Conservation (phyloP, 371 early-diverging fungal genomes). For the Umbelopsis sp. region DNA sequence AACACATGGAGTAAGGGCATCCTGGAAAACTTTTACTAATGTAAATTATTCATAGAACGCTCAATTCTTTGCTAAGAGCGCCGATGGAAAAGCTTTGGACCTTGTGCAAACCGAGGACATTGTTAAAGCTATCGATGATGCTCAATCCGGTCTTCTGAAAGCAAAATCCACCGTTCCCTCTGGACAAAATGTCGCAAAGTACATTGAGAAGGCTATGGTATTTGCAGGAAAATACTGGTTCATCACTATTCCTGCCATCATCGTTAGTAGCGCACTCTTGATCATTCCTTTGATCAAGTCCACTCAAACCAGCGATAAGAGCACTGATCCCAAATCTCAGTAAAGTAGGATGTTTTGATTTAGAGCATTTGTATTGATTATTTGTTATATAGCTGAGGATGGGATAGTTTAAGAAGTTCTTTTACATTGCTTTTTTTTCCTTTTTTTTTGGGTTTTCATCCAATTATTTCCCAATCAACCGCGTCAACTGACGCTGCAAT, state of each 20-base stretch:
- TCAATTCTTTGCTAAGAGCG: background rate
- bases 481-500: too few species aligned
- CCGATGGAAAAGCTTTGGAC: background rate
- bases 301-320: too few species aligned
- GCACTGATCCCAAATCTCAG: too few species aligned
- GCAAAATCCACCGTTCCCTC: background rate
- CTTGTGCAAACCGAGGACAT: background rate
- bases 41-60: background rate
- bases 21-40: too few species aligned
- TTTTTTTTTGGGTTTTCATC: too few species aligned
- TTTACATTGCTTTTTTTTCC: too few species aligned
- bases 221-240: constrained; percentile 3
- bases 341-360: too few species aligned
- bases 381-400: too few species aligned
- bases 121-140: background rate
- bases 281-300: background rate
- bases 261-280: background rate
- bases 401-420: too few species aligned
- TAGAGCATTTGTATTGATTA: too few species aligned
- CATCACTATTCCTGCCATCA: background rate
- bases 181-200: background rate
- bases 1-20: background rate
- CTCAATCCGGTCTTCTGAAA: background rate
- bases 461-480: too few species aligned
- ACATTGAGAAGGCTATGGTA: background rate